A percentile compares a stretch with the other conserved stretches of the same genome.
Evolutionary conservation across 805 yeast species (phyloP).

Genomic region (Candida sonorensis): DNA sequence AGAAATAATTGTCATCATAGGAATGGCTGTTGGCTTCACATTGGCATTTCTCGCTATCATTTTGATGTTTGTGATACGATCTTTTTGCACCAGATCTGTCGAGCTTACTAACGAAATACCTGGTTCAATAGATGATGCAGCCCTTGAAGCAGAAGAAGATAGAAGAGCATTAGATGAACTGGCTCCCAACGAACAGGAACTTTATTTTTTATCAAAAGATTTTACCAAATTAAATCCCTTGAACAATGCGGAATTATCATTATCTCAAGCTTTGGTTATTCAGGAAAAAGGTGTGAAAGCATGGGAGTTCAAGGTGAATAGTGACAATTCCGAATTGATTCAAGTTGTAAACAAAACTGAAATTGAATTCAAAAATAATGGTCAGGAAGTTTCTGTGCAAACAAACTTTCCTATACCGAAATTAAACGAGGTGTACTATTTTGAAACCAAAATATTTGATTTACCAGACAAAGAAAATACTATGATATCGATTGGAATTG

Average conservation of each 20-base stretch:
- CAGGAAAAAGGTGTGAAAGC: constrained; percentile 88
- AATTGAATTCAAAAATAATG: constrained; percentile 46
- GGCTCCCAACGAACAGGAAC: constrained; percentile 61
- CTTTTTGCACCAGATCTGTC: constrained; percentile 12
- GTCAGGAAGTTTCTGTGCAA: constrained; percentile 46
- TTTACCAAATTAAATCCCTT: constrained; percentile 35
- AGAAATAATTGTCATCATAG: constrained; percentile 14
- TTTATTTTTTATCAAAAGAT: constrained; percentile 61
- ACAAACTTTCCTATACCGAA: constrained; percentile 83
- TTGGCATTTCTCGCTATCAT: constrained; percentile 11
- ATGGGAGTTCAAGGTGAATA: constrained; percentile 72
- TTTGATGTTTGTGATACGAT: constrained; percentile 10
- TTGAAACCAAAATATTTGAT: constrained; percentile 79
- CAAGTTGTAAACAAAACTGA: constrained; percentile 61
- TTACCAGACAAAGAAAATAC: constrained; percentile 50
- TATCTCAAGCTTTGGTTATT: constrained; percentile 58
- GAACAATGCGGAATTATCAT: constrained; percentile 25
- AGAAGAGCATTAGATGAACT: constrained; percentile 51
- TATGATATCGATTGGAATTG: constrained; percentile 66
- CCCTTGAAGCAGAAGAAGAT: constrained; percentile 52
- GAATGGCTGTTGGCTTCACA: constrained; percentile 19
- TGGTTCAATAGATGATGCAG: constrained; percentile 59
- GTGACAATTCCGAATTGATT: constrained; percentile 47
- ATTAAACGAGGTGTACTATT: constrained; percentile 79
- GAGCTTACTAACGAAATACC: constrained; percentile 35